A percentile compares a stretch with the other conserved stretches of the same genome.
phyloP scores from a whole-genome alignment of 495 filamentous ascomycete genomes.

The Neurospora cerealis region DNA sequence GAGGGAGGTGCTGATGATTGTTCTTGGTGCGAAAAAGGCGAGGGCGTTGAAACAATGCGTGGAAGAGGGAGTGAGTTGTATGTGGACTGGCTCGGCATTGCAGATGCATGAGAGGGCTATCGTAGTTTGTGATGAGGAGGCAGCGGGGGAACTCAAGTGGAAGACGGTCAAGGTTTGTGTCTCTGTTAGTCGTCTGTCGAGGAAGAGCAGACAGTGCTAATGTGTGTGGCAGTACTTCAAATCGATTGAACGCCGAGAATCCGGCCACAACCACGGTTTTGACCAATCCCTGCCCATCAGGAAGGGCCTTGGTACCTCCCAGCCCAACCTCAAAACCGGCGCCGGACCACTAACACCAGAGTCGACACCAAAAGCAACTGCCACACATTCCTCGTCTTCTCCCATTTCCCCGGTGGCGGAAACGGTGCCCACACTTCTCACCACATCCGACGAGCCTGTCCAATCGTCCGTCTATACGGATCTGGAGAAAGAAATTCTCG shows the following conservation, averaged over 20 bases:
- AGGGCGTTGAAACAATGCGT: slow-evolving; percentile 73
- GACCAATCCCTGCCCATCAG: slow-evolving; percentile 47
- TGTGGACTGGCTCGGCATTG: slow-evolving; percentile 77
- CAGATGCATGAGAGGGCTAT: slow-evolving; percentile 73
- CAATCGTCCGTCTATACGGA: background rate
- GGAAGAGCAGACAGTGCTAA: background rate
- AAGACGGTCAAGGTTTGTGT: slow-evolving; percentile 63
- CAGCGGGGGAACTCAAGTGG: slow-evolving; percentile 71
- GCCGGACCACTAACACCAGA: background rate
- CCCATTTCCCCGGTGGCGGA: background rate
- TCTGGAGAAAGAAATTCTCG: background rate
- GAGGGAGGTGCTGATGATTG: slow-evolving; percentile 72
- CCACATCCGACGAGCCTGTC: background rate
- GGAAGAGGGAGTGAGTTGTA: slow-evolving; percentile 75
- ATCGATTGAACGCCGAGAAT: slow-evolving; percentile 43
- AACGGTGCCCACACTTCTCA: background rate
- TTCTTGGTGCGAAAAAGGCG: slow-evolving; percentile 71
- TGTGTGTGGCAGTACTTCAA: slow-evolving; percentile 50
- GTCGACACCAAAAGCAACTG: background rate
- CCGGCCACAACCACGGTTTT: slow-evolving; percentile 46
- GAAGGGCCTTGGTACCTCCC: slow-evolving; percentile 27
- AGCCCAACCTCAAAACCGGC: slow-evolving; percentile 4
- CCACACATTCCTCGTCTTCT: background rate
- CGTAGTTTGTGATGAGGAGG: slow-evolving; percentile 78
- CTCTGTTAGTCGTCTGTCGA: background rate